Evolutionary conservation across 257 asterid genomes (phyloP).

Genomic region (Fraxinus quadrangulata): DNA sequence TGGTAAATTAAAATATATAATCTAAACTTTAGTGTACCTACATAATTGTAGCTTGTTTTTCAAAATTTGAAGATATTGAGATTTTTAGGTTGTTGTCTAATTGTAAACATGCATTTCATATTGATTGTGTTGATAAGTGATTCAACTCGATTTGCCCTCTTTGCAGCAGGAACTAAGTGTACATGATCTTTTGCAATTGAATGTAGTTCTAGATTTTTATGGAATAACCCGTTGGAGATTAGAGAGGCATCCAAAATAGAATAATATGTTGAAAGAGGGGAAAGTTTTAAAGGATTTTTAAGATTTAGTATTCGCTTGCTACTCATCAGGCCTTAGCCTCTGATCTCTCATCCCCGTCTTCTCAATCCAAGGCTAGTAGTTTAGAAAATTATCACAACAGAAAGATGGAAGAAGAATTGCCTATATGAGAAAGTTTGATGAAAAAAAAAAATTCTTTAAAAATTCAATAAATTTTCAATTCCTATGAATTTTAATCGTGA

Average conservation of each 20-base stretch:
- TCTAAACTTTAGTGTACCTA: too few relatives aligned
- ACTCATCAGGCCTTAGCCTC: too few relatives aligned
- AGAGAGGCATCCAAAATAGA: slow-evolving; percentile 40
- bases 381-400: slow-evolving; percentile 15
- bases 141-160: slow-evolving; percentile 70
- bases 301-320: too few relatives aligned
- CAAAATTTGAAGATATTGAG: slow-evolving; percentile 53
- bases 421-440: slow-evolving; percentile 20
- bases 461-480: slow-evolving; percentile 32
- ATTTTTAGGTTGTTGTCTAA: slow-evolving; percentile 54
- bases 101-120: slow-evolving; percentile 65
- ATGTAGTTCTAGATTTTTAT: slow-evolving; percentile 36
- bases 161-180: slow-evolving; percentile 38
- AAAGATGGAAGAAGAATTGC: slow-evolving; percentile 29
- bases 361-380: slow-evolving; percentile 25
- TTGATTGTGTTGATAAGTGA: slow-evolving; percentile 62
- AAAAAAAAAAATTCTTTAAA: slow-evolving; percentile 26
- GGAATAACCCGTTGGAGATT: slow-evolving; percentile 24
- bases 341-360: too few relatives aligned
- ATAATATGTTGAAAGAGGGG: slow-evolving; percentile 47
- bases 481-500: too few relatives aligned
- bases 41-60: slow-evolving; percentile 45
- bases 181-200: slow-evolving; percentile 34
- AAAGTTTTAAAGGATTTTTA: slow-evolving; percentile 30
- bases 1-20: too few relatives aligned